phyloP scores from a whole-genome alignment of 1,284 basidiomycete genomes.

The Agaricales sp. region DNA sequence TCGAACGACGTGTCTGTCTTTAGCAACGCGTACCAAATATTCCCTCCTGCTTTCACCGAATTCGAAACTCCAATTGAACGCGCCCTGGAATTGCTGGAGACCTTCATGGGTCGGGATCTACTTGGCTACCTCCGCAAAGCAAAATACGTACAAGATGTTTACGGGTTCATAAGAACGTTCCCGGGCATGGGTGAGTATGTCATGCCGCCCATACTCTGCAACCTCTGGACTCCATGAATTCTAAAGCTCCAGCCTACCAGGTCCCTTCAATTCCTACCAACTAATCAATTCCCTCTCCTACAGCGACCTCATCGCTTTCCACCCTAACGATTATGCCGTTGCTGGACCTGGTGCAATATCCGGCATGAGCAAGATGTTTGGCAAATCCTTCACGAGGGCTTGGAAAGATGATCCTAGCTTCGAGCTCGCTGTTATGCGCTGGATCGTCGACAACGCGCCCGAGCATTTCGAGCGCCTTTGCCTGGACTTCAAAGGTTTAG shows the following conservation, averaged over 20 bases:
- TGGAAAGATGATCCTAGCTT: slow-evolving; percentile 20
- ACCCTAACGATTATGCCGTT: slow-evolving; percentile 49
- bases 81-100: not conserved
- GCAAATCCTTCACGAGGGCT: slow-evolving; percentile 17
- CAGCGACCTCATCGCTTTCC: slow-evolving; percentile 42
- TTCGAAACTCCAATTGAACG: slow-evolving; percentile 17
- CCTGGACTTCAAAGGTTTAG: slow-evolving; percentile 35
- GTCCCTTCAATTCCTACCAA: slow-evolving; percentile 50
- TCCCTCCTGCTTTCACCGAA: slow-evolving; percentile 38
- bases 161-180: slow-evolving; percentile 30
- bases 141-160: slow-evolving; percentile 30
- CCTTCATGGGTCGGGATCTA: slow-evolving; percentile 41
- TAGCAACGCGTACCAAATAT: slow-evolving; percentile 57
- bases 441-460: slow-evolving; percentile 41
- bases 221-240: no score
- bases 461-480: slow-evolving; percentile 42
- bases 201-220: no score
- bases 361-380: slow-evolving; percentile 45
- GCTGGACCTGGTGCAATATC: slow-evolving; percentile 46
- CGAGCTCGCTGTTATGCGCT: slow-evolving; percentile 44
- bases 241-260: slow-evolving; percentile 48
- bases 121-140: slow-evolving; percentile 45
- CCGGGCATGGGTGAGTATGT: slow-evolving; percentile 44
- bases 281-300: slow-evolving; percentile 48
- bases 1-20: slow-evolving; percentile 33